Conservation (phyloP, 352 stramenopile genomes). For the Globisporangium polare region DNA sequence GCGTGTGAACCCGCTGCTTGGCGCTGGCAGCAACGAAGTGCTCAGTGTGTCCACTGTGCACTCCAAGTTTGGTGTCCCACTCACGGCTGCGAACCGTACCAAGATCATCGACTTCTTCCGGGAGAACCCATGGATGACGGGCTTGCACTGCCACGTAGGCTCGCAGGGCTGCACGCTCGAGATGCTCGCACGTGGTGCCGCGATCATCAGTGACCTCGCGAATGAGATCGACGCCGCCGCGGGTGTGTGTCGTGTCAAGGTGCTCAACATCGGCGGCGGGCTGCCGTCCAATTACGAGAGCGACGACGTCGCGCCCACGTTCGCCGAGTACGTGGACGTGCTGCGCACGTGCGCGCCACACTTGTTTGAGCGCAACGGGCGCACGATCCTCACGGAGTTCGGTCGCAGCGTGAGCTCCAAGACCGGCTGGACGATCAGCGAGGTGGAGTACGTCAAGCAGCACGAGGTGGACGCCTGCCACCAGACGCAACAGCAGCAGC, state of each 20-base stretch:
- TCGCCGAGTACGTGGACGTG: conserved; percentile 77
- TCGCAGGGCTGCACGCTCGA: conserved; percentile 82
- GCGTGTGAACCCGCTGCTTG: conserved; percentile 90
- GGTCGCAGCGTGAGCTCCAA: conserved; percentile 85
- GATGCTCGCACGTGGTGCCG: conserved; percentile 79
- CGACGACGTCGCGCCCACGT: conserved; percentile 64
- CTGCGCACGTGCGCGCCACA: conserved; percentile 64
- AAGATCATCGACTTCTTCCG: conserved; percentile 71
- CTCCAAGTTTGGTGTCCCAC: conserved; percentile 91
- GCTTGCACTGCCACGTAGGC: conserved; percentile 86
- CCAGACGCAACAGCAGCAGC: background rate
- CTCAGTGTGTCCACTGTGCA: conserved; percentile 86
- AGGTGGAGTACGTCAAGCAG: conserved; percentile 90
- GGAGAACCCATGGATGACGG: conserved; percentile 86
- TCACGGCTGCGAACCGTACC: conserved; percentile 48
- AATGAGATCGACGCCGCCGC: conserved; percentile 75
- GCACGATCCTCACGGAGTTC: conserved; percentile 91
- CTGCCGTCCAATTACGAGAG: conserved; percentile 88
- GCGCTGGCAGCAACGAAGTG: conserved; percentile 78
- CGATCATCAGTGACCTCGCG: conserved; percentile 70
- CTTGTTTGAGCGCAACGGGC: conserved; percentile 75
- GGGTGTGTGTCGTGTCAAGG: conserved; percentile 65
- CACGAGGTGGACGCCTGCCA: conserved; percentile 28
- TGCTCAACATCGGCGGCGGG: conserved; percentile 91
- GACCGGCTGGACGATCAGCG: conserved; percentile 78